phyloP scores from a whole-genome alignment of 2,329 filamentous ascomycete genomes.

The Furcasterigmium sp. region DNA sequence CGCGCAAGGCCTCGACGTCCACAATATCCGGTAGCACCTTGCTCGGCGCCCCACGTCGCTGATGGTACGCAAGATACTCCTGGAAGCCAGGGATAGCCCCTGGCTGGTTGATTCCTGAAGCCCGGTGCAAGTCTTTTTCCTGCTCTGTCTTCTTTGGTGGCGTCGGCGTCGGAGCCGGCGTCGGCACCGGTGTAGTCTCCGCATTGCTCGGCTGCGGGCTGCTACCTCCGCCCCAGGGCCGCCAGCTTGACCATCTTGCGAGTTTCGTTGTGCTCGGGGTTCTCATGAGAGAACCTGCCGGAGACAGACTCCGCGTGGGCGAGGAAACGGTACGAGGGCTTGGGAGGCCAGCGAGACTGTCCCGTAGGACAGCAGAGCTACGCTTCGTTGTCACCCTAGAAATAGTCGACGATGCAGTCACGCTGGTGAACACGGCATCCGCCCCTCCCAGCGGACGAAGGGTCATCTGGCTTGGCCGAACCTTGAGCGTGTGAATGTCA shows the following conservation, averaged over 20 bases:
- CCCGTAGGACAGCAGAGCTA: slow-evolving; percentile 54
- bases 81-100: slow-evolving; percentile 70
- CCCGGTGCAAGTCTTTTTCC: slow-evolving; percentile 38
- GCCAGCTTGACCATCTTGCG: slow-evolving; percentile 43
- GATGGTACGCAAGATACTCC: slow-evolving; percentile 45
- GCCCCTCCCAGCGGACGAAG: slow-evolving; percentile 46
- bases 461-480: slow-evolving; percentile 70
- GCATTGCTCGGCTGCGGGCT: background rate
- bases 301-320: slow-evolving; percentile 18
- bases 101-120: slow-evolving; percentile 73
- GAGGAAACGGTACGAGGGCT: slow-evolving; percentile 24
- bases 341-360: slow-evolving; percentile 40
- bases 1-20: slow-evolving; percentile 55
- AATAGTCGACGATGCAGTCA: slow-evolving; percentile 55
- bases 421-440: slow-evolving; percentile 52
- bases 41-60: slow-evolving; percentile 46
- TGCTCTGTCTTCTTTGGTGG: slow-evolving; percentile 19
- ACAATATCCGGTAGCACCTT: slow-evolving; percentile 53
- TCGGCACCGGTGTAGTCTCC: slow-evolving; percentile 4
- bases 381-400: slow-evolving; percentile 38
- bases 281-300: slow-evolving; percentile 19
- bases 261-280: slow-evolving; percentile 20
- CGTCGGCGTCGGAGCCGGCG: slow-evolving; percentile 12
- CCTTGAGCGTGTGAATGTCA: slow-evolving; percentile 80
- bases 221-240: slow-evolving; percentile 34